These are phyloP conservation scores for Erodium texanum DNA, from an alignment of 441 rosid genomes.

Conservation along the genomic window DNA sequence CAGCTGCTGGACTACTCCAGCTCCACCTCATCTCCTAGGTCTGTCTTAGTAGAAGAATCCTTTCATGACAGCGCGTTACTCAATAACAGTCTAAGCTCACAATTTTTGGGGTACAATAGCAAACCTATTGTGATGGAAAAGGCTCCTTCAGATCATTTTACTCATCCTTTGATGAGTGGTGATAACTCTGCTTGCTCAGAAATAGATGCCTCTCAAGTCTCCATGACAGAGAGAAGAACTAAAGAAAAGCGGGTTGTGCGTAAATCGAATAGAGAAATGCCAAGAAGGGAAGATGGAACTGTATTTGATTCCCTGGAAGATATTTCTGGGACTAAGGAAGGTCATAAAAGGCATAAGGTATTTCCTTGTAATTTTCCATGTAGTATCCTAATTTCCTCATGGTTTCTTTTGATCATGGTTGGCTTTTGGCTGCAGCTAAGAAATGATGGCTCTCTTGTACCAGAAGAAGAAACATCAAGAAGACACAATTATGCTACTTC, in stretches of 20 bases:
- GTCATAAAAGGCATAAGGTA: conserved; percentile 38
- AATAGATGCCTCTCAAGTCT: conserved; percentile 33
- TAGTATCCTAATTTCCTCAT: neutral
- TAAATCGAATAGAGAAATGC: conserved; percentile 36
- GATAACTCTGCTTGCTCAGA: conserved; percentile 27
- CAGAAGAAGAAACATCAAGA: conserved; percentile 28
- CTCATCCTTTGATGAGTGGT: conserved; percentile 21
- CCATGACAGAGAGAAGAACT: conserved; percentile 35
- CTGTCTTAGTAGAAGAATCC: conserved; percentile 29
- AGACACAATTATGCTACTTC: conserved; percentile 25
- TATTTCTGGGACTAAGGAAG: conserved; percentile 20
- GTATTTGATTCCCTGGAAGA: conserved; percentile 29
- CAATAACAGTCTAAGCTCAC: conserved; percentile 27
- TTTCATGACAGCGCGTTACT: conserved; percentile 12
- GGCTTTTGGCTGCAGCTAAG: conserved; percentile 28
- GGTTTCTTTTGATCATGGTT: neutral
- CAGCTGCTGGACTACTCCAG: conserved; percentile 31
- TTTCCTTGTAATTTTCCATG: neutral
- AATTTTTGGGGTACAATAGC: conserved; percentile 24
- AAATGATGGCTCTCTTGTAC: conserved; percentile 24
- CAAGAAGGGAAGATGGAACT: conserved; percentile 29
- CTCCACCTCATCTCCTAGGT: conserved; percentile 34
- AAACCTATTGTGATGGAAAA: conserved; percentile 29
- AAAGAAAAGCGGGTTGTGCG: conserved; percentile 29
- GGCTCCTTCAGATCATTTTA: conserved; percentile 20